Evolutionary conservation across 768 basidiomycete species (phyloP), one percentile per base, ranked within the genome.

Genomic region (Mycena pura): DNA sequence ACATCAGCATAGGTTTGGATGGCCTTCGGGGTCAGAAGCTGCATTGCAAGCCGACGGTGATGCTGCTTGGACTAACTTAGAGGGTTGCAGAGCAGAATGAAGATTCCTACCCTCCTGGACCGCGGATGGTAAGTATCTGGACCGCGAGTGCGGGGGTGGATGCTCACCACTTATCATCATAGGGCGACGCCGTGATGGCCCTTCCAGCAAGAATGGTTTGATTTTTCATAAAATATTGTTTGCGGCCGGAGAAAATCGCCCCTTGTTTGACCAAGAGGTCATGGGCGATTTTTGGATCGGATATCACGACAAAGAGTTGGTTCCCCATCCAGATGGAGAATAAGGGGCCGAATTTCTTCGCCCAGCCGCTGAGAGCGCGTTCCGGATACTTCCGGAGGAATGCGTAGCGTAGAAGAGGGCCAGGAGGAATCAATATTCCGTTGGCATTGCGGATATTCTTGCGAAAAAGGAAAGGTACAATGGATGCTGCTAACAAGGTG

Each of bases 1-100:
- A 76, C 71, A 15, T 73, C 24, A 13, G 73, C 72, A 57, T 79
- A 80, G 2, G 65, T 67, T 6, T 76, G 70, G 9, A 82, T 73
- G 0, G 80, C 77, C 6, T 68, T 69, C 10, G 68, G 52, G 25
- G n/a, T 31, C 28, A 47, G 28, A 19, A 47, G 21, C 17, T 31
- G 46, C 46, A 47, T 47, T 6, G 46, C 29, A 19, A 47, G 13
- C 7, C n/a, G 13, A 5, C 29, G 46, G n/a, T 47, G 46, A 6
- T 47, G 46, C 29, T n/a, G 15, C 44, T 39, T 39, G 38, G 38
- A 8, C 6, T 39, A n/a, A 39, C n/a, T n/a, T n/a, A 39, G 10
- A 9, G 19, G 17, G 38, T 7, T 22, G 21, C 24, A 7, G 15
- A 43, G 24, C 24, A n/a, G n/a, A n/a, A 7, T 21, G 6, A 24